These are phyloP conservation scores for Suhomyces sp. DNA, from an alignment of 805 yeast genomes.

Conservation along the genomic window DNA sequence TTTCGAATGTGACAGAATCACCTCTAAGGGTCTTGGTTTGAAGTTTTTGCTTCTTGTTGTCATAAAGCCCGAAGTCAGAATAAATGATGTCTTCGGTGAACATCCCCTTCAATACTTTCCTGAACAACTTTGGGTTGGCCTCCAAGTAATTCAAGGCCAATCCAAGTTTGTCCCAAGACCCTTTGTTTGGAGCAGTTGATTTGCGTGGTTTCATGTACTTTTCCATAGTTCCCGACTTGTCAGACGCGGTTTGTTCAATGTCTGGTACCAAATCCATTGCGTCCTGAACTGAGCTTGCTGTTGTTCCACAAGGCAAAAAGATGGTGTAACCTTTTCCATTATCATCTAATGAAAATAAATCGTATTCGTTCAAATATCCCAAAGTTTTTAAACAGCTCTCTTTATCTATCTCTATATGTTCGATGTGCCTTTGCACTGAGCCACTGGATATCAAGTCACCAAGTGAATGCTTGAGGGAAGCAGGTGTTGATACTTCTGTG, in stretches of 20 bases:
- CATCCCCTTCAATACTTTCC: conserved; percentile 53
- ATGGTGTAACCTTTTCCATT: conserved; percentile 68
- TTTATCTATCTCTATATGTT: conserved; percentile 34
- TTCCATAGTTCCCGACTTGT: not conserved
- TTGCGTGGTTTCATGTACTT: conserved; percentile 1
- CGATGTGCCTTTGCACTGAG: conserved; percentile 23
- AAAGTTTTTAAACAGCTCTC: conserved; percentile 62
- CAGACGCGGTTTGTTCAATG: no score
- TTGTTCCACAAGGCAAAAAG: conserved; percentile 67
- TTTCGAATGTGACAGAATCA: conserved; percentile 23
- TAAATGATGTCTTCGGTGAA: conserved; percentile 67
- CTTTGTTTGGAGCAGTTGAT: conserved; percentile 3
- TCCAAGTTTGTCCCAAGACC: conserved; percentile 65
- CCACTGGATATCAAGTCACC: conserved; percentile 45
- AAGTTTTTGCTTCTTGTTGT: conserved; percentile 12
- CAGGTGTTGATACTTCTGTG: conserved; percentile 62
- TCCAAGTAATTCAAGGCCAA: conserved; percentile 60
- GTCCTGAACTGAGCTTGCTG: conserved; percentile 1
- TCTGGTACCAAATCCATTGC: no score
- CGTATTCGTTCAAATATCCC: conserved; percentile 51
- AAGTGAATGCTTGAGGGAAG: conserved; percentile 60
- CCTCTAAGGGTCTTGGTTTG: conserved; percentile 27
- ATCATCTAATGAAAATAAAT: conserved; percentile 50
- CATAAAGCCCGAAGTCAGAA: conserved; percentile 50
- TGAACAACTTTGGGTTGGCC: conserved; percentile 49